Base-by-base conservation (phyloP, 2,329 filamentous ascomycete species). In the Tolypocladium ophioglossoides region DNA sequence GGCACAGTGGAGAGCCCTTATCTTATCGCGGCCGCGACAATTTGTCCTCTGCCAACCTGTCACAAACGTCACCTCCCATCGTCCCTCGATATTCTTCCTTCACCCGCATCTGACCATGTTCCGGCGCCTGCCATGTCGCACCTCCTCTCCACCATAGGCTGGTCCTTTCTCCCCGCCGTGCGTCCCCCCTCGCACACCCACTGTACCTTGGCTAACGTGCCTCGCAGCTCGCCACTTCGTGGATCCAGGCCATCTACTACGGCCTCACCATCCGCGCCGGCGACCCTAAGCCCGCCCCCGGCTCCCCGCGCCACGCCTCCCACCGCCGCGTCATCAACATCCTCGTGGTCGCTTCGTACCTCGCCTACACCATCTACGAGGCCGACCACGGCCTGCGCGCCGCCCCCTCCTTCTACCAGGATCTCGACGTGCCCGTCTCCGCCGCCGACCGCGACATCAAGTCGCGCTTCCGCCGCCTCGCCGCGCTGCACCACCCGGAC, bases 341-440 rank as follows among this genome's bases (percentile, higher is more conserved):
- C 66, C 75, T 86, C 61, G 89, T 97, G 64, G 86, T 97, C 51
- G 76, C 86, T 50, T 73, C 82, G 57, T 99, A 97, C 73, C 87
- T 97, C 39, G 72, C 86, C 59, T 96, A 96, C 77, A 96, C 91
- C 49, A 83, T 97, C 63, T 94, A 91, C 74, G 92, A 97, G 73
- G 87, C 90, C 64, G 89, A 95, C 77, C 84, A 88, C 74, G 84
- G 89, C 58, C 78, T 96, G 32, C 86, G 83, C 58, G 74, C 78
- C 47, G 74, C 78, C 1, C 84, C 86, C 20, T 85, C 89, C 69
- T 96, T 87, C 74, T 97, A 96, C 73, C 76, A 81, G 49, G 80
- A 86, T 58, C 80, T 99, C 0, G 83, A 83, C 38, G 80, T 96
- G 0, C 75, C 85, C 14, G 77, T 85, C 39, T 70, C 79, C 54